Evolutionary conservation across 306 rosid species (phyloP).

Genomic region (Ormosia semicastrata): DNA sequence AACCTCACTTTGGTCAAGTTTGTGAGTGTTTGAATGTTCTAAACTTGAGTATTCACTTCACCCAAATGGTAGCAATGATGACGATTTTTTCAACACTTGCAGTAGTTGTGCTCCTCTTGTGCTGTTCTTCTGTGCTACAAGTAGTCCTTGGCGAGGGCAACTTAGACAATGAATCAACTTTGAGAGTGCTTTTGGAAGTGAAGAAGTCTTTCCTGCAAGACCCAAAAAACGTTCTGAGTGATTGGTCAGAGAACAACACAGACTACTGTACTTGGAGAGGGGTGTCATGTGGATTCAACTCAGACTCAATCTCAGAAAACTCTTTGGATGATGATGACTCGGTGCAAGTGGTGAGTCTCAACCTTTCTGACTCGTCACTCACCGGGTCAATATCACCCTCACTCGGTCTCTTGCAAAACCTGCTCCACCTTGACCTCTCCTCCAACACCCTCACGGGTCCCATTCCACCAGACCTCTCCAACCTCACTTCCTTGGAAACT

Average conservation of each 20-base stretch:
- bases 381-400: conserved; percentile 65
- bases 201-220: conserved; percentile 61
- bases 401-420: conserved; percentile 58
- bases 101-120: conserved; percentile 14
- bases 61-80: conserved; percentile 20
- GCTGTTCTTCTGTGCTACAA: conserved; percentile 21
- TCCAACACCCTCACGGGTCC: conserved; percentile 71
- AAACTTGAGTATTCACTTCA: neutral
- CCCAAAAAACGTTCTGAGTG: conserved; percentile 61
- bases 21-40: conserved; percentile 7
- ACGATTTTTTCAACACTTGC: conserved; percentile 20
- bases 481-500: conserved; percentile 64
- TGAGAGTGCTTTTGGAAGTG: conserved; percentile 68
- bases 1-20: neutral
- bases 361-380: conserved; percentile 89
- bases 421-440: conserved; percentile 80
- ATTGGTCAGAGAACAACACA: conserved; percentile 58
- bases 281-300: conserved; percentile 48
- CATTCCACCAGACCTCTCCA: conserved; percentile 75
- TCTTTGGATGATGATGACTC: conserved; percentile 36
- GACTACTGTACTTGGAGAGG: conserved; percentile 83
- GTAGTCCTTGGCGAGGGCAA: conserved; percentile 34
- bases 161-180: conserved; percentile 37
- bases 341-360: conserved; percentile 54
- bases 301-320: conserved; percentile 15